Conservation (phyloP, 2,329 filamentous ascomycete genomes). For the Xylariaceae sp. region DNA sequence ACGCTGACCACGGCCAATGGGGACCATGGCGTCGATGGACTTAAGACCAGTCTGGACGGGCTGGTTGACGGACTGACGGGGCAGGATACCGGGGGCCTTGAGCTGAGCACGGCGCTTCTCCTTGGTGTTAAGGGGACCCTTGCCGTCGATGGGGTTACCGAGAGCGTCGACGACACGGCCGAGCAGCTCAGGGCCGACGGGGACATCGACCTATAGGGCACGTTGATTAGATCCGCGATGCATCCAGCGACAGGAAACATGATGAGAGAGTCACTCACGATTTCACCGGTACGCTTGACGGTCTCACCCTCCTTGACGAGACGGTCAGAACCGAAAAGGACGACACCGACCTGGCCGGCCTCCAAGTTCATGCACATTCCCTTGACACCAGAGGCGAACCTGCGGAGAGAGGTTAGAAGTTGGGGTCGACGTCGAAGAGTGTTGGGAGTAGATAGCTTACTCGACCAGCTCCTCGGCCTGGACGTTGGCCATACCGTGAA, state of each 20-base stretch:
- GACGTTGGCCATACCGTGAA: constrained; percentile 99
- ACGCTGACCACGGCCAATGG: constrained; percentile 99
- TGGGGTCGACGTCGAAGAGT: constrained; percentile 16
- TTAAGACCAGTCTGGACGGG: constrained; percentile 99
- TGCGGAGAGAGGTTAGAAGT: constrained; percentile 35
- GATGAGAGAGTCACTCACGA: constrained; percentile 61
- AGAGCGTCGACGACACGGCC: constrained; percentile 98
- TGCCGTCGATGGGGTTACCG: constrained; percentile 98
- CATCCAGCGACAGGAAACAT: background rate
- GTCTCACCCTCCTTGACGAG: constrained; percentile 99
- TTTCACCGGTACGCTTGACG: constrained; percentile 98
- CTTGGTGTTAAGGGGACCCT: constrained; percentile 90
- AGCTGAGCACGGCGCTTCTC: constrained; percentile 94
- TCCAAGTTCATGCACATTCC: constrained; percentile 99
- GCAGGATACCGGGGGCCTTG: constrained; percentile 98
- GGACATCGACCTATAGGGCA: constrained; percentile 77
- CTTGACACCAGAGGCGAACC: constrained; percentile 99
- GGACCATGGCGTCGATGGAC: constrained; percentile 99
- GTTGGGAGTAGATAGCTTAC: constrained; percentile 54
- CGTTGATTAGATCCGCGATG: background rate
- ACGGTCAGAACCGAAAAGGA: constrained; percentile 99
- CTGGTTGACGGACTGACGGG: constrained; percentile 94
- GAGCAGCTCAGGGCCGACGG: constrained; percentile 86
- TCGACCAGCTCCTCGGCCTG: constrained; percentile 99
- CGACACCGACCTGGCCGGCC: constrained; percentile 99